Evolutionary conservation across 192 early-diverging fungal species (phyloP), one percentile per base, ranked within the genome.

Genomic region (Coemansia sp.): DNA sequence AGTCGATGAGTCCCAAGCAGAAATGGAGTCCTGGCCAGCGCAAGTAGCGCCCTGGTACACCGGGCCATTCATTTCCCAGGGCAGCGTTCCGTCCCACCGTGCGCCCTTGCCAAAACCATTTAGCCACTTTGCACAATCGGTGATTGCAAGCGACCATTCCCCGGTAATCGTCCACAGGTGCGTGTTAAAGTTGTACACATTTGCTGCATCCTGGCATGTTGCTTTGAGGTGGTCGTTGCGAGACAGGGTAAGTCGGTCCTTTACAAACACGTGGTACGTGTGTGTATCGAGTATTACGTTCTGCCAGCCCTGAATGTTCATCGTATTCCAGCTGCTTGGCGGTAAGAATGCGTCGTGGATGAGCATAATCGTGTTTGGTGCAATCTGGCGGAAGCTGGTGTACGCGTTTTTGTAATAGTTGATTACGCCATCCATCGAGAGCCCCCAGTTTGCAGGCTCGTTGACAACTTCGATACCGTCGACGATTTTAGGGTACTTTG

Each of bases 111-210:
- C 81, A 51, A 89, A 75, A 2, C 90, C 90, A 64, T 90, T 92
- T 29, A 91, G 74, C 78, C 85, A 90, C 13, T 76, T 86, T 34
- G 87, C 86, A 63, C 90, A 92, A 53, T 92, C 89, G 18, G 87
- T 88, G 21, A 75, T 85, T n/a, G 88, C 89, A 29, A 87, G 67
- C 20, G 89, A 88, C 76, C 86, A 92, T 55, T 92, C 90, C 13
- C 90, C 90, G 0, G 88, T 87, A 71, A 92, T 82, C 3, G 88
- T 89, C 46, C 79, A 82, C 33, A 82, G 30, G 13, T 64, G 61
- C 2, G 53, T 35, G 20, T 75, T 79, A 26, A 82, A 83, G 0
- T 64, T 40, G 37, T 64, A 69, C 9, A 87, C 68, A 30, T 79
- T 71, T 2, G 8, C 23, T 0, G 68, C 75, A 23, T 84, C 72